Conservation (phyloP, 176 grass and related monocot species). For the Miscanthus lutarioriparius region DNA sequence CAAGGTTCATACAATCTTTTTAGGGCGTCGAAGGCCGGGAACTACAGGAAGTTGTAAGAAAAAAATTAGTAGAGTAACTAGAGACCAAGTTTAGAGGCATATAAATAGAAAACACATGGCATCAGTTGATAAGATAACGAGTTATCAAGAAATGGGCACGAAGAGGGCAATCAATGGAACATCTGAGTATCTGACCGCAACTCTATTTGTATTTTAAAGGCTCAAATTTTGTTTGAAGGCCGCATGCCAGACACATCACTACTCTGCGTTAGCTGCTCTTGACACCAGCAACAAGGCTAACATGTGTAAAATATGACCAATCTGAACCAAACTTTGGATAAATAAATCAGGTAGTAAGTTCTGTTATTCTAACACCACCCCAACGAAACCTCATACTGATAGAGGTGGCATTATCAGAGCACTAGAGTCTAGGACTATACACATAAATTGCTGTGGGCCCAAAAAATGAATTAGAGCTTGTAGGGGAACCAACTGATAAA, state of each 20-base stretch:
- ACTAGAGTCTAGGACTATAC: too few relatives aligned
- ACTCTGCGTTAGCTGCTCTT: not conserved
- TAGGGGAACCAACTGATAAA: not conserved
- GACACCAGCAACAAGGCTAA: not conserved
- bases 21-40: not conserved
- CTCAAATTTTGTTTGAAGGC: not conserved
- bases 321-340: not conserved
- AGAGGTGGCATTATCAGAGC: not conserved
- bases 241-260: not conserved
- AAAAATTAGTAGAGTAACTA: not conserved
- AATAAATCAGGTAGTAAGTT: not conserved
- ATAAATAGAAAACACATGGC: not conserved
- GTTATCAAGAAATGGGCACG: not conserved
- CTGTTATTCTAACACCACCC: not conserved
- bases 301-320: not conserved
- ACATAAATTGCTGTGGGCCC: not conserved
- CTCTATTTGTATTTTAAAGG: not conserved
- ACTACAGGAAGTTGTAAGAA: conserved; percentile 5
- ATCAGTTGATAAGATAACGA: not conserved
- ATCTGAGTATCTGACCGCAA: not conserved
- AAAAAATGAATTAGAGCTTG: not conserved
- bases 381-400: not conserved
- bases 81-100: not conserved
- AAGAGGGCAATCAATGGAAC: not conserved
- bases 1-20: not conserved